Evolutionary conservation across 2,329 filamentous ascomycete species (phyloP).

Genomic region (Fusarium mundagurra): DNA sequence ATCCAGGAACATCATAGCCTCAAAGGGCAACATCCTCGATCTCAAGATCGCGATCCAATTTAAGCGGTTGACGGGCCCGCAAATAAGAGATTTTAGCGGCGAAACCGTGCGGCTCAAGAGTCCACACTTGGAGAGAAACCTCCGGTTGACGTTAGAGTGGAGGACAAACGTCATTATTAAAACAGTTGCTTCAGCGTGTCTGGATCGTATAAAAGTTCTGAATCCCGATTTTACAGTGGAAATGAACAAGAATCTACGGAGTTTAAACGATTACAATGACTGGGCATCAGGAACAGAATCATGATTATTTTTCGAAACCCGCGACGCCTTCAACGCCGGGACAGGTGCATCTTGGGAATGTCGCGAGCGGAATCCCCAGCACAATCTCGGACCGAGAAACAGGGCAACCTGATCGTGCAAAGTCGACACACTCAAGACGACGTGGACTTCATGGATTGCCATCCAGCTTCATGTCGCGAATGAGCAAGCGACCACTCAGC

Average conservation of each 20-base stretch:
- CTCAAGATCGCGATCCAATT: not conserved
- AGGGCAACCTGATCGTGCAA: not conserved
- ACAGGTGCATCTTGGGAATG: constrained; percentile 14
- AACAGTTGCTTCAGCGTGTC: not conserved
- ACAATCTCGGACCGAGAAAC: constrained; percentile 13
- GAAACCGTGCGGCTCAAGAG: not conserved
- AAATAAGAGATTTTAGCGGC: not conserved
- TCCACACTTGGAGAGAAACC: constrained; percentile 19
- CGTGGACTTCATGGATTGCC: not conserved
- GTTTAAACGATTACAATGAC: not conserved
- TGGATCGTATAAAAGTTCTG: not conserved
- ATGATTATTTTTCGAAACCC: constrained; percentile 21
- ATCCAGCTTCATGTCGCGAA: not conserved
- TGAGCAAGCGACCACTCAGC: not conserved
- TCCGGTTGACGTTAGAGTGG: constrained; percentile 15
- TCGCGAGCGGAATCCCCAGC: constrained; percentile 18
- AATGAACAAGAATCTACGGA: not conserved
- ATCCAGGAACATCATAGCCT: not conserved
- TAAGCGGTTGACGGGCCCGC: constrained; percentile 2
- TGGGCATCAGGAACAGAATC: not conserved
- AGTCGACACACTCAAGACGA: not conserved
- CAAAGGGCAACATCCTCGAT: not conserved
- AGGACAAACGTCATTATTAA: constrained; percentile 19
- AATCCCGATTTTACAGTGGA: not conserved
- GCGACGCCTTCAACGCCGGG: constrained; percentile 11